Evolutionary conservation across 208 protist species (phyloP), one percentile per base, ranked within the genome.

Genomic region (Leishmania aethiopica): DNA sequence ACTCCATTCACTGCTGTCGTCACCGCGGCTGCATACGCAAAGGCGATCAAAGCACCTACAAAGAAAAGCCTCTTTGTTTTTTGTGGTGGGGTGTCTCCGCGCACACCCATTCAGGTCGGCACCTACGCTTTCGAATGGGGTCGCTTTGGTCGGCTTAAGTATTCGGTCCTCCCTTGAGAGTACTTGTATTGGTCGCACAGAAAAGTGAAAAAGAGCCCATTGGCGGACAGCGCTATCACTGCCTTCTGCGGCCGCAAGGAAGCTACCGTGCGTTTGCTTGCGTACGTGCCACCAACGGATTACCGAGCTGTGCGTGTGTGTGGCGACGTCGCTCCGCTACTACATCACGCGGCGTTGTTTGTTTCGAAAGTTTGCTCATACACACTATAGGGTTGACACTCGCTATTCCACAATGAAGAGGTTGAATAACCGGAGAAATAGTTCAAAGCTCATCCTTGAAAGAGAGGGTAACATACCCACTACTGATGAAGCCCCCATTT

Each of bases 61-160:
- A n/a, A 88, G 32, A 74, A 72, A 49, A 87, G 79, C 22, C 81
- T 94, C 37, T 82, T 93, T 74, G 82, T 97, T 35, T 89, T 97
- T 78, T 96, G 90, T 72, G 86, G 78, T 82, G 91, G 92, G 1
- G 78, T 92, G 2, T 82, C 77, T 75, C 86, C 83, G 25, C 89
- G 91, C 8, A 84, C 82, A 32, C 91, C 92, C 62, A 88, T 85
- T 5, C 71, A 89, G 62, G 51, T 82, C 19, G 94, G 92, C 17
- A 90, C 82, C n/a, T 97, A 95, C 79, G 85, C 82, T 42, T 79
- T 95, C 37, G 88, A 96, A 77, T 97, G 92, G 90, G 92, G 94
- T 55, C 75, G 77, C 8, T 94, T 90, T 59, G 91, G 91, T 37
- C 79, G 79, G 22, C 80, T 84, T 37, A 82, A 70, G 17, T 91